Evolutionary conservation across 2,329 filamentous ascomycete species (phyloP).

Genomic region (Neonectria neomacrospora): DNA sequence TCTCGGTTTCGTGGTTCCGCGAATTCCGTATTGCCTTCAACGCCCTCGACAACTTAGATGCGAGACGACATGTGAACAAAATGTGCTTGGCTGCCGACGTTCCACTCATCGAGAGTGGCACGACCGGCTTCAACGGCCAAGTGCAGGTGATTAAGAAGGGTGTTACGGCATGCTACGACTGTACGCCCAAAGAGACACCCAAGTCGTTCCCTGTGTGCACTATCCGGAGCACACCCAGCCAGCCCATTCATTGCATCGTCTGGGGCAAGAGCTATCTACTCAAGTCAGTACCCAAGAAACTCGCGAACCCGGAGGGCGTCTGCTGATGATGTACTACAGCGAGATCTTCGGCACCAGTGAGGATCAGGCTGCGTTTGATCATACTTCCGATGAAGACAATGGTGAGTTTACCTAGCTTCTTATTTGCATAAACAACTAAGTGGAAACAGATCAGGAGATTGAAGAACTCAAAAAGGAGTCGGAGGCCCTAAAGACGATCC

Average conservation of each 20-base stretch:
- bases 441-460: constrained; percentile 74
- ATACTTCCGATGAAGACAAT: constrained; percentile 84
- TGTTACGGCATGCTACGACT: constrained; percentile 95
- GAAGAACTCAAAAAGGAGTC: constrained; percentile 87
- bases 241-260: constrained; percentile 98
- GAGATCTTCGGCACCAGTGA: constrained; percentile 95
- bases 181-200: constrained; percentile 86
- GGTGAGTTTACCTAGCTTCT: constrained; percentile 54
- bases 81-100: constrained; percentile 96
- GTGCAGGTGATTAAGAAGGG: constrained; percentile 97
- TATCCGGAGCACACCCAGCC: constrained; percentile 93
- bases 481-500: constrained; percentile 83
- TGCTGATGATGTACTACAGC: constrained; percentile 33
- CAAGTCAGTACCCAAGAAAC: constrained; percentile 60
- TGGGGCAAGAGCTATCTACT: constrained; percentile 98
- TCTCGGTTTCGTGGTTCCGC: constrained; percentile 89
- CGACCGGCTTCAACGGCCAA: constrained; percentile 96
- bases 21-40: constrained; percentile 92
- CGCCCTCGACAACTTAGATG: constrained; percentile 94
- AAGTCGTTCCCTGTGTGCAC: constrained; percentile 97
- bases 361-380: constrained; percentile 83
- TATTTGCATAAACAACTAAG: constrained; percentile 19
- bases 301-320: not conserved
- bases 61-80: constrained; percentile 92
- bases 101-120: constrained; percentile 94